Conservation (phyloP, 352 stramenopile species). For the Aphanomyces stellatus region DNA sequence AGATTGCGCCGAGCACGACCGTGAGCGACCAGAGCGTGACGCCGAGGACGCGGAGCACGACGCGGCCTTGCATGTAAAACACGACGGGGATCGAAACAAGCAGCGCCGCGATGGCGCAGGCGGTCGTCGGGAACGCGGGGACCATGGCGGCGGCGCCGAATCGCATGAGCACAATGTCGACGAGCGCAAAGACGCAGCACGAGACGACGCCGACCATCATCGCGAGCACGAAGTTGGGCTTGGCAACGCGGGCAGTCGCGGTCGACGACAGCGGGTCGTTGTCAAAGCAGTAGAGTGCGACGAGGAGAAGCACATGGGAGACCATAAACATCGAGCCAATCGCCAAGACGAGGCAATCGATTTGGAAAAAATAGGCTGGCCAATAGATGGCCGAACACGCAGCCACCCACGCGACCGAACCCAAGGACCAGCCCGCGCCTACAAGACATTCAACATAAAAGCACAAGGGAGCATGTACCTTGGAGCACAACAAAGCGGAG, state of each 20-base stretch:
- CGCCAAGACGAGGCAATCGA: conserved; percentile 34
- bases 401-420: conserved; percentile 30
- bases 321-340: conserved; percentile 37
- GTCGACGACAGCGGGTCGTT: background rate
- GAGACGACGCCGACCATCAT: conserved; percentile 32
- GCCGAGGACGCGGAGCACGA: conserved; percentile 42
- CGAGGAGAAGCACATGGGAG: conserved; percentile 31
- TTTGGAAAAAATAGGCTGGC: conserved; percentile 35
- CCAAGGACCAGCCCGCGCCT: conserved; percentile 41
- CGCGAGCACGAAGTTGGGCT: conserved; percentile 25
- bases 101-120: conserved; percentile 38
- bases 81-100: conserved; percentile 43
- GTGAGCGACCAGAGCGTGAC: conserved; percentile 52
- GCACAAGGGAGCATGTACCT: background rate
- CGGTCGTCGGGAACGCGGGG: conserved; percentile 37
- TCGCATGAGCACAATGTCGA: conserved; percentile 38
- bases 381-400: conserved; percentile 40
- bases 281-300: conserved; percentile 35
- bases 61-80: conserved; percentile 34
- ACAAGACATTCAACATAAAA: background rate
- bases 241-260: background rate
- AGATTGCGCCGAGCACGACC: conserved; percentile 37
- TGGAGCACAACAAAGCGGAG: conserved; percentile 43
- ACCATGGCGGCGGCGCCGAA: conserved; percentile 29
- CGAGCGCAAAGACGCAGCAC: conserved; percentile 38